phyloP scores from a whole-genome alignment of 2,329 filamentous ascomycete species.

The Fusarium algeriense region DNA sequence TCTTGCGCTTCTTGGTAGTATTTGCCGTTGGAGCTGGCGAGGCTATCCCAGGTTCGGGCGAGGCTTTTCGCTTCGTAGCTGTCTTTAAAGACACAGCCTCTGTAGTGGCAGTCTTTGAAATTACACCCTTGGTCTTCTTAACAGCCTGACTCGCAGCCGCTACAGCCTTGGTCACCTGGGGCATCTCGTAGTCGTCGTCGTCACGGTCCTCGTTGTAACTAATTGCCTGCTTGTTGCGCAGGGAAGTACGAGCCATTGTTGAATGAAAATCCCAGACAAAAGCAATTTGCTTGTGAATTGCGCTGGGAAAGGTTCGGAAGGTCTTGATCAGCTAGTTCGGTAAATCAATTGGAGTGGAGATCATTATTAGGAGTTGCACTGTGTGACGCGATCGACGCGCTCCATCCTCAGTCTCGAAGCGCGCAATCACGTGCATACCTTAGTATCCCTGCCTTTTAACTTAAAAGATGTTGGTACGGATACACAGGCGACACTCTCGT shows the following conservation, averaged over 20 bases:
- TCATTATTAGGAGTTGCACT: neutral
- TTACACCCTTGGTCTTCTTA: constrained; percentile 46
- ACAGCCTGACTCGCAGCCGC: constrained; percentile 42
- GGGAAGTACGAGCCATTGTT: constrained; percentile 53
- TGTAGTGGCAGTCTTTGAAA: constrained; percentile 38
- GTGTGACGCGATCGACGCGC: constrained; percentile 43
- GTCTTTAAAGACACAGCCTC: constrained; percentile 44
- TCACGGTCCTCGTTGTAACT: constrained; percentile 51
- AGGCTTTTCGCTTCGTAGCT: constrained; percentile 51
- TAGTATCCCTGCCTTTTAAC: neutral
- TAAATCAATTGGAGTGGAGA: neutral
- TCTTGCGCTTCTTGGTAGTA: constrained; percentile 59
- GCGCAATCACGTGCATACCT: constrained; percentile 42
- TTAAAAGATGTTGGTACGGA: neutral
- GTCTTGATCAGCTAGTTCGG: neutral
- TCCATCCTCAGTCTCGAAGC: constrained; percentile 17
- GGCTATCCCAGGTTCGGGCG: constrained; percentile 38
- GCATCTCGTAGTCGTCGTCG: constrained; percentile 26
- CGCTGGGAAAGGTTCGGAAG: neutral
- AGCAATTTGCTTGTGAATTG: neutral
- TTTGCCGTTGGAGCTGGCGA: constrained; percentile 42
- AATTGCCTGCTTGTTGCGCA: constrained; percentile 49
- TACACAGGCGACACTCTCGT: neutral
- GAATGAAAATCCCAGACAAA: neutral
- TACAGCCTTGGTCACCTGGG: constrained; percentile 27